phyloP scores from a whole-genome alignment of 2,329 filamentous ascomycete genomes.

The Calycina herbarum region DNA sequence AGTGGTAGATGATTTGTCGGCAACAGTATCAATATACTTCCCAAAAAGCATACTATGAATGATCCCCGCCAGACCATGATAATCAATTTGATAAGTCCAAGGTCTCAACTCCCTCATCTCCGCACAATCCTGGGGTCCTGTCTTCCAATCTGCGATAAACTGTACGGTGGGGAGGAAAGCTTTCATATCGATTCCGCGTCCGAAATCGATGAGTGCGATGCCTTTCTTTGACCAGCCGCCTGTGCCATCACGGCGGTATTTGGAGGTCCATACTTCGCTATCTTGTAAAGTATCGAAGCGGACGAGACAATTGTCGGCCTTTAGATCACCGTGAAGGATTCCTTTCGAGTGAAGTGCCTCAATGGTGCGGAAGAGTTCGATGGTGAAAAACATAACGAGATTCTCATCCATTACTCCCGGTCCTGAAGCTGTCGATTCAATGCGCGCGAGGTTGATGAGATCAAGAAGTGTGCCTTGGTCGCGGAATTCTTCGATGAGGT shows the following conservation, averaged over 20 bases:
- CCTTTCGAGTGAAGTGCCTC: constrained; percentile 80
- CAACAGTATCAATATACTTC: constrained; percentile 82
- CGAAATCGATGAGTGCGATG: constrained; percentile 89
- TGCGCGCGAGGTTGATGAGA: constrained; percentile 81
- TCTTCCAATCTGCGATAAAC: constrained; percentile 97
- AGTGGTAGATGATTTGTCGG: constrained; percentile 40
- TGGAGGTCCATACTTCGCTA: constrained; percentile 51
- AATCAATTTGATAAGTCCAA: constrained; percentile 98
- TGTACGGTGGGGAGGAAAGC: constrained; percentile 74
- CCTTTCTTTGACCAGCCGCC: constrained; percentile 81
- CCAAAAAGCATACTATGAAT: constrained; percentile 90
- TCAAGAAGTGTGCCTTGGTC: constrained; percentile 93
- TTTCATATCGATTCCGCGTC: constrained; percentile 89
- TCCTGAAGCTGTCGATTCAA: constrained; percentile 56
- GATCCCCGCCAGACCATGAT: constrained; percentile 86
- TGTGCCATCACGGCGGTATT: constrained; percentile 72
- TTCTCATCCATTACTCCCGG: constrained; percentile 80
- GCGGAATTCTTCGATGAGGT: constrained; percentile 83
- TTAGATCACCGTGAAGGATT: constrained; percentile 89
- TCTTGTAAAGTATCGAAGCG: constrained; percentile 65
- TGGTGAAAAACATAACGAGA: constrained; percentile 90
- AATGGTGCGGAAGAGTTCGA: constrained; percentile 87
- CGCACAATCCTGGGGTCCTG: constrained; percentile 80
- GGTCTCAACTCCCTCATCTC: constrained; percentile 93
- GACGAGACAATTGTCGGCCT: constrained; percentile 91